These are phyloP conservation scores for Penicillium tannophilum DNA, from an alignment of 495 filamentous ascomycete genomes.

Conservation along the genomic window DNA sequence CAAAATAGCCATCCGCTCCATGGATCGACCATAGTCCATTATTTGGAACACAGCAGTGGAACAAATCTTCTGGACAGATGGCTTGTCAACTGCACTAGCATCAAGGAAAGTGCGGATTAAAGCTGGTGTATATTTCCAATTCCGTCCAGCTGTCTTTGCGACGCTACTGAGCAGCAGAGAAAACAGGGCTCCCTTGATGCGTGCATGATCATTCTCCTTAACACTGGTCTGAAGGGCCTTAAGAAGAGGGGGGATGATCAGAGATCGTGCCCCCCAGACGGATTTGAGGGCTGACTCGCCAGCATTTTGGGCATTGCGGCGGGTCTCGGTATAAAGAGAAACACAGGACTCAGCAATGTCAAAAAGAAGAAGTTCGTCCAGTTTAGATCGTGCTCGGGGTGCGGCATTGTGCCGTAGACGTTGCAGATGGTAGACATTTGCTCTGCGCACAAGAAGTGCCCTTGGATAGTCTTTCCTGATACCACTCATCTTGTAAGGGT, in stretches of 20 bases:
- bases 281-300: constrained; percentile 93
- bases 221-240: constrained; percentile 79
- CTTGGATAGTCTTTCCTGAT: constrained; percentile 90
- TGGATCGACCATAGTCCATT: constrained; percentile 84
- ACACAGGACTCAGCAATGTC: constrained; percentile 91
- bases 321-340: constrained; percentile 94
- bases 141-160: constrained; percentile 79
- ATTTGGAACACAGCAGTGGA: constrained; percentile 79
- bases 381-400: constrained; percentile 76
- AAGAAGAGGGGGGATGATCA: constrained; percentile 87
- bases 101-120: constrained; percentile 87
- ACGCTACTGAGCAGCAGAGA: constrained; percentile 86
- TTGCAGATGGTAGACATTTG: constrained; percentile 92
- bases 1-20: constrained; percentile 85
- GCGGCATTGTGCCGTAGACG: constrained; percentile 90
- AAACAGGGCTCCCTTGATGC: constrained; percentile 93
- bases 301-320: constrained; percentile 87
- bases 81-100: constrained; percentile 86
- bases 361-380: constrained; percentile 80
- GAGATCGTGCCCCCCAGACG: constrained; percentile 78
- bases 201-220: constrained; percentile 76
- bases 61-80: constrained; percentile 89
- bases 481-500: constrained; percentile 91
- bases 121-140: constrained; percentile 90
- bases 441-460: constrained; percentile 83